phyloP scores from a whole-genome alignment of 768 basidiomycete species.

The Pisolithus tinctorius region DNA sequence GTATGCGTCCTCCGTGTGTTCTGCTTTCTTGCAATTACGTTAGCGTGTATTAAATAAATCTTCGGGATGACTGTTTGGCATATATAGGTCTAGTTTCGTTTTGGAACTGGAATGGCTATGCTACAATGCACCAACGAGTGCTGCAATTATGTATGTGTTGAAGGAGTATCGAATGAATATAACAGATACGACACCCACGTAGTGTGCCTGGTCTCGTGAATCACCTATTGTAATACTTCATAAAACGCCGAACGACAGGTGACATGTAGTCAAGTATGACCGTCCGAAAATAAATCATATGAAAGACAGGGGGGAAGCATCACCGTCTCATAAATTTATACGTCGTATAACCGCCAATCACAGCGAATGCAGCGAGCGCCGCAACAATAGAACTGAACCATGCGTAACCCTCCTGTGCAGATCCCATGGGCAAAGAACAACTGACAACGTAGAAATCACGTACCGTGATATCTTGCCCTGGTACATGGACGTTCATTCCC shows the following conservation, averaged over 20 bases:
- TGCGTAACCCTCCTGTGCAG: slow-evolving; percentile 39
- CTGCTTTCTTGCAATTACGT: not conserved
- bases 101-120: not conserved
- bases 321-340: slow-evolving; percentile 63
- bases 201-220: not conserved
- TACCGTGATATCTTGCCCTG: slow-evolving; percentile 63
- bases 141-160: not conserved
- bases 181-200: not conserved
- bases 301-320: not conserved
- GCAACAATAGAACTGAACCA: slow-evolving; percentile 91
- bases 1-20: not conserved
- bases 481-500: slow-evolving; percentile 99
- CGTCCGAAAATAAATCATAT: not conserved
- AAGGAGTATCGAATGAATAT: not conserved
- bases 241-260: not conserved
- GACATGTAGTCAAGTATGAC: not conserved
- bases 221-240: not conserved
- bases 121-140: not conserved
- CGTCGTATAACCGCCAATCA: slow-evolving; percentile 73
- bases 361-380: slow-evolving; percentile 70
- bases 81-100: not conserved
- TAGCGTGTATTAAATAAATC: slow-evolving; percentile 1
- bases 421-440: not conserved
- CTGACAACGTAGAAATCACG: slow-evolving; percentile 1
- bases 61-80: not conserved